Evolutionary conservation across 2,329 filamentous ascomycete species (phyloP), one percentile per base, ranked within the genome.

Genomic region (Ophiostoma sp.): DNA sequence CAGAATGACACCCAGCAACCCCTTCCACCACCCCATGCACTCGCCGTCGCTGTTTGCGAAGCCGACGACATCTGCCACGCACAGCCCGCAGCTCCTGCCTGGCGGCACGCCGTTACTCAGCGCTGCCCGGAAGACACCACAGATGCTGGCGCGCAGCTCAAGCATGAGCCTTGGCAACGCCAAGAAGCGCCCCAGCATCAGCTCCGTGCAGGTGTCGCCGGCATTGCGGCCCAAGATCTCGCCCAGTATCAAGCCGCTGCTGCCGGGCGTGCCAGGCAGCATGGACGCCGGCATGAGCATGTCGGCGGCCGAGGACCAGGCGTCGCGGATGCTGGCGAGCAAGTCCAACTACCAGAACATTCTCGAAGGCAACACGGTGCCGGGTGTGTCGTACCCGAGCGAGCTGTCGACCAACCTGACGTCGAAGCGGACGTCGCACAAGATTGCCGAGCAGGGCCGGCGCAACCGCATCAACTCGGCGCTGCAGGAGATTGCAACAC

Each of bases 291-390:
- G 41, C n/a, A 44, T 64, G 41, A 18, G 83, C 3, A 66, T 70
- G 45, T 78, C 83, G 68, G 81, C 84, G 1, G 82, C 81, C 4
- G 86, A 88, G 72, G 85, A 87, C 73, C 83, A 85, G 1, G 83
- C 86, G 0, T 88, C 86, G n/a, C 84, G 92, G 41, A 84, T 98
- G 62, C 84, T 99, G 41, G 91, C 93, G 47, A 92, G 91, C 16
- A 98, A 98, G 77, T 98, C 94, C 1, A 99, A 99, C 75, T 99
- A 99, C 75, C 94, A 98, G 75, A 96, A 97, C 74, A 95, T 99
- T 49, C 80, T 99, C 11, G 95, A 98, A 76, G 95, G 95, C 65
- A 98, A 93, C 66, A 89, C 89, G 68, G 87, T 97, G 0, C 93
- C 93, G 0, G 94, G 94, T 12, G 90, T 97, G 12, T 90, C 90